Evolutionary conservation across 179 eudicot genomes (phyloP), one percentile per base, ranked within the genome.

Genomic region (Beta macrorhiza): DNA sequence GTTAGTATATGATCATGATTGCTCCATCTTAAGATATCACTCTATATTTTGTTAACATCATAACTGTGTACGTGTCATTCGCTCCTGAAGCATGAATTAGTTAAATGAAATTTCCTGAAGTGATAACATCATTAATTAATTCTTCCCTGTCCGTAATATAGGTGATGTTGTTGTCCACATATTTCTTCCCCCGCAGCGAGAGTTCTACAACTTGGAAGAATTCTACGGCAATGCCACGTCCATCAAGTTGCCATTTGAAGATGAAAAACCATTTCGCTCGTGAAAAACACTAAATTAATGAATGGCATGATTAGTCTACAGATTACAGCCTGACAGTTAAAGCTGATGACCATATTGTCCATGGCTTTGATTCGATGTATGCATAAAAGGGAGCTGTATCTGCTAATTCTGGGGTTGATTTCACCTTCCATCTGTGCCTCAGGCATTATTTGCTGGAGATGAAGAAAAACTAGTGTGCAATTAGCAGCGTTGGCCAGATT

Each of bases 91-190:
- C 42, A 37, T 37, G 42, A 37, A 37, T 37, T 37, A 37, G 42
- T 37, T 37, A 37, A 37, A 37, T 37, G 42, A 37, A 37, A 37
- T 37, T 37, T 37, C 42, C 42, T 37, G 42, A 37, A 37, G 42
- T 37, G 42, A 3, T 37, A 37, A 37, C 3, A 37, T 37, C 42
- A 37, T 37, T 37, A 37, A 22, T 7, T 44, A 5, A 59, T 72
- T 62, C 0, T 70, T 45, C 19, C 57, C 32, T 53, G 22, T 72
- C 67, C 61, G 11, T 52, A 49, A 80, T 83, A 49, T 89, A 95
- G 99, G 99, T 84, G 99, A 95, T 88, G 95, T 91, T 32, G 98
- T 95, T 22, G 93, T 95, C 65, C 99, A 95, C 84, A 80, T 95
- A 77, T 95, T 95, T 85, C 98, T 93, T 81, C 98, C 98, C 51